Base-by-base conservation (phyloP, 805 yeast species). In the Cyberlindnera veronae region DNA sequence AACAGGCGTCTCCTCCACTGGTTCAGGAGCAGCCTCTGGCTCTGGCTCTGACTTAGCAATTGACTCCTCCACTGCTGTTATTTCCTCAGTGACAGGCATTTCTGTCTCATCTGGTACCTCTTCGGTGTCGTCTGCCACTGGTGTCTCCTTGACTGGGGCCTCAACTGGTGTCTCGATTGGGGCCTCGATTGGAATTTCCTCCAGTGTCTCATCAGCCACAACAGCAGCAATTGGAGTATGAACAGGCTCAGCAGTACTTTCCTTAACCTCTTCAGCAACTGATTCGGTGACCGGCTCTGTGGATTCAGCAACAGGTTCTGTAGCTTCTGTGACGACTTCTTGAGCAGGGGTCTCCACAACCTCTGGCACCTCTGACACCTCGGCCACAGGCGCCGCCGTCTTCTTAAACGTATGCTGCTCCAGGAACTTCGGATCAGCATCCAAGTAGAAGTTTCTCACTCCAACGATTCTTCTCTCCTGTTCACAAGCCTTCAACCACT, bases 401-500 rank as follows among this genome's bases (percentile, higher is more conserved):
- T 32, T 21, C 11, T n/a, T 55, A 49, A 77, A 80, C 49, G 69
- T 72, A 48, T 68, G 69, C 34, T 68, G 67, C 34, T 62, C 64
- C 58, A 74, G 59, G 39, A 66, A 64, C 23, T 65, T 61, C 29
- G 65, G 65, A 37, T 68, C 72, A 15, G 77, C 71, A 60, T 80
- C 83, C 24, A 84, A 67, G 57, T 86, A 86, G 52, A 84, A 87
- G 50, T 87, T 88, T 55, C 95, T 74, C 13, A 93, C 99, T 20
- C 98, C 96, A 31, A 90, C 95, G 41, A 93, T 81, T 55, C 96
- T 68, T 52, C 93, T 77, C 57, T 90, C 97, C 31, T 73, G 62
- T 53, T 86, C 95, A 67, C 98, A 93, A 1, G 97, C 96, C 62
- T 84, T 83, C 42, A 93, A 68, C 98, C 98, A 93, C 60, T 93